Percentiles rank a stretch among this genome's conserved stretches.
These are phyloP conservation scores for Aureobasidium sp. DNA, from an alignment of 2,329 filamentous ascomycete genomes.

Conservation along the genomic window DNA sequence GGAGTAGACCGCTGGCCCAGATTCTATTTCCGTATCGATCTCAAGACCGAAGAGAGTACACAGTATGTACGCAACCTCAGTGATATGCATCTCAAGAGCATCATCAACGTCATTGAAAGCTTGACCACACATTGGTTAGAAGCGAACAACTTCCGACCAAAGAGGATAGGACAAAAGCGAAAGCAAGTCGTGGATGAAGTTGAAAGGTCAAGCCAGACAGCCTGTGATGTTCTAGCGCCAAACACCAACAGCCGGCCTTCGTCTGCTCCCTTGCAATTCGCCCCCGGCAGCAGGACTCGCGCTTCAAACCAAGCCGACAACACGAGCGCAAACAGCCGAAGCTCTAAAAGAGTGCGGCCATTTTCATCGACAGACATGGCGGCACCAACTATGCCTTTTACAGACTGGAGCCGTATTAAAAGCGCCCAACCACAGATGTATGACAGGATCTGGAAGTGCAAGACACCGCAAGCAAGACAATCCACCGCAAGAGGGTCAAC, in stretches of 20 bases:
- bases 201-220: not conserved
- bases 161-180: conserved; percentile 19
- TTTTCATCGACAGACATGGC: not conserved
- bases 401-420: conserved; percentile 38
- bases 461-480: conserved; percentile 1
- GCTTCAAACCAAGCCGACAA: not conserved
- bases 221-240: not conserved
- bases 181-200: not conserved
- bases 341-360: not conserved
- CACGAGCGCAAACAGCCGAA: not conserved
- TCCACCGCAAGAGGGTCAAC: not conserved
- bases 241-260: not conserved
- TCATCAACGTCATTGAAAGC: conserved; percentile 58
- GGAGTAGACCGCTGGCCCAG: conserved; percentile 77
- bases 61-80: not conserved
- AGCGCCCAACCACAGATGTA: conserved; percentile 31
- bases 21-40: conserved; percentile 68
- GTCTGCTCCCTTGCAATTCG: not conserved
- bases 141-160: conserved; percentile 59
- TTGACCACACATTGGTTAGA: conserved; percentile 68
- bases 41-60: conserved; percentile 19
- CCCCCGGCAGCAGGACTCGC: not conserved
- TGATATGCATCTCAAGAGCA: conserved; percentile 37
- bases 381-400: conserved; percentile 18
- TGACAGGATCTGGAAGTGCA: conserved; percentile 19